Percentiles rank a stretch among this genome's conserved stretches.
These are phyloP conservation scores for Emergomyces africanus DNA, from an alignment of 2,329 filamentous ascomycete species.

Conservation along the genomic window DNA sequence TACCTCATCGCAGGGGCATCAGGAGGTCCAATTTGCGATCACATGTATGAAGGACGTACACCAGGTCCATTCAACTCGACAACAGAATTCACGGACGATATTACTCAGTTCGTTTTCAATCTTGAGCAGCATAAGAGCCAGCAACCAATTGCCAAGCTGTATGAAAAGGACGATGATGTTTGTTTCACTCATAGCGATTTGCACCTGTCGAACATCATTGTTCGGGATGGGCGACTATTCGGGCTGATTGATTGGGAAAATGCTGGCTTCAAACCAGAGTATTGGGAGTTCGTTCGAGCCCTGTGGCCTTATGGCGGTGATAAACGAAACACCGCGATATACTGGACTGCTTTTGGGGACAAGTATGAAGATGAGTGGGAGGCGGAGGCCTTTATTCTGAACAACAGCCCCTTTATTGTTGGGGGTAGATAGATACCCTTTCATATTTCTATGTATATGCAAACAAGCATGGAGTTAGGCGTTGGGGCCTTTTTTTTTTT, in stretches of 20 bases:
- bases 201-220: conserved; percentile 6
- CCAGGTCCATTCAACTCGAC: conserved; percentile 5
- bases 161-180: conserved; percentile 5
- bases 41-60: conserved; percentile 1
- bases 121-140: not conserved
- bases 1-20: conserved; percentile 5
- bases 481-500: not conserved
- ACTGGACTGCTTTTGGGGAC: not conserved
- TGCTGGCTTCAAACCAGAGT: conserved; percentile 9
- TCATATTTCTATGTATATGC: not conserved
- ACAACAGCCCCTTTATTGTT: not conserved
- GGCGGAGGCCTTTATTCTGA: not conserved
- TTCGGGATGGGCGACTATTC: conserved; percentile 4
- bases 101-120: not conserved
- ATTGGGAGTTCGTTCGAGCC: conserved; percentile 7
- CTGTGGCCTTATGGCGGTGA: not conserved
- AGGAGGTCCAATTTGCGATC: conserved; percentile 7
- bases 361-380: not conserved
- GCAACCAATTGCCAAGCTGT: conserved; percentile 1
- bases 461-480: too few relatives aligned
- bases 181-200: conserved; percentile 10
- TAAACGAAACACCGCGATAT: not conserved
- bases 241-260: conserved; percentile 10
- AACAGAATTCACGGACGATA: conserved; percentile 5
- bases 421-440: not conserved